Evolutionary conservation across 352 stramenopile genomes (phyloP).

Genomic region (Globisporangium abappressorium): DNA sequence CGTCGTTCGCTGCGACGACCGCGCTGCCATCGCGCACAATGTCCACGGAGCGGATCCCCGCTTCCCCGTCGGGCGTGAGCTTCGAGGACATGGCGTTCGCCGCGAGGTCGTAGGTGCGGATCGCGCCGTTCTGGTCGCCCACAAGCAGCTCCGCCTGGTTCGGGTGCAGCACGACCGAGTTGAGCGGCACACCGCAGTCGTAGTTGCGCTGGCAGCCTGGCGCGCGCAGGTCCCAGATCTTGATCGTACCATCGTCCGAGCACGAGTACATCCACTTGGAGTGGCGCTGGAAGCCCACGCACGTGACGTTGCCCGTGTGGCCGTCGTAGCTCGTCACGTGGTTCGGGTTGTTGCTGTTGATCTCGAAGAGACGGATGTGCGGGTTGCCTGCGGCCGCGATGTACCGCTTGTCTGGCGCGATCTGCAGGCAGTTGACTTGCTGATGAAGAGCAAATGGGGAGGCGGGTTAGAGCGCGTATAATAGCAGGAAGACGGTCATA

Average conservation of each 20-base stretch:
- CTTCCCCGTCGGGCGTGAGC: slow-evolving; percentile 67
- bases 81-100: slow-evolving; percentile 69
- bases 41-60: slow-evolving; percentile 90
- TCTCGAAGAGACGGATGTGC: slow-evolving; percentile 97
- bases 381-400: slow-evolving; percentile 97
- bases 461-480: not conserved
- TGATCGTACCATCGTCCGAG: slow-evolving; percentile 95
- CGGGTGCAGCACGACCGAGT: slow-evolving; percentile 93
- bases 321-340: slow-evolving; percentile 95
- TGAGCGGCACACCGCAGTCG: slow-evolving; percentile 87
- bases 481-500: not conserved
- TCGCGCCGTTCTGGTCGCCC: slow-evolving; percentile 91
- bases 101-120: slow-evolving; percentile 91
- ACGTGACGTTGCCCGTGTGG: slow-evolving; percentile 96
- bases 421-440: slow-evolving; percentile 97
- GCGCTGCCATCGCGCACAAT: slow-evolving; percentile 91
- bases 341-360: slow-evolving; percentile 95
- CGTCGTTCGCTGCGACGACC: slow-evolving; percentile 93
- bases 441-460: slow-evolving; percentile 14
- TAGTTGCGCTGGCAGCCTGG: slow-evolving; percentile 87
- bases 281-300: slow-evolving; percentile 96
- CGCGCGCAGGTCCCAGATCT: slow-evolving; percentile 93
- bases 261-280: slow-evolving; percentile 97
- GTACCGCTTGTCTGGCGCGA: slow-evolving; percentile 96
- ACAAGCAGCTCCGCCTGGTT: slow-evolving; percentile 91